Percentiles rank a stretch among this genome's conserved stretches.
phyloP scores from a whole-genome alignment of 1,284 basidiomycete genomes.

The Trichosporon inkin region DNA sequence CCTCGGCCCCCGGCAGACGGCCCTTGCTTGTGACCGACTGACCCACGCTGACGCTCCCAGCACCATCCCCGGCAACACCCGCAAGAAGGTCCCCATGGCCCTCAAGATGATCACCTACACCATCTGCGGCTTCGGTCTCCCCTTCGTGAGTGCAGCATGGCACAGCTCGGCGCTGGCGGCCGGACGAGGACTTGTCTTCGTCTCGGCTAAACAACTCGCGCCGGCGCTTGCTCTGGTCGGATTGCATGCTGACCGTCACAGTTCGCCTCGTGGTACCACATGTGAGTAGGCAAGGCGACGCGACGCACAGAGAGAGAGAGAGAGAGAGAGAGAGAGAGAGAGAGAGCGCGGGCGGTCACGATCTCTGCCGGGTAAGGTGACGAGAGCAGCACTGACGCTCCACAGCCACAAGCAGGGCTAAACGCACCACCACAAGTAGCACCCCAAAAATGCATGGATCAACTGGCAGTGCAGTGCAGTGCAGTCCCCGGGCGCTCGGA shows the following conservation, averaged over 20 bases:
- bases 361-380: too few species aligned
- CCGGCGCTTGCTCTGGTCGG: too few species aligned
- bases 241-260: not conserved
- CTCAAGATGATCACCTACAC: conserved; percentile 37
- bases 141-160: conserved; percentile 19
- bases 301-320: too few species aligned
- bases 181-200: not conserved
- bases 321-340: too few species aligned
- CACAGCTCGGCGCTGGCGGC: not conserved
- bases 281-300: not conserved
- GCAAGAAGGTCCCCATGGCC: conserved; percentile 40
- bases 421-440: conserved; percentile 1
- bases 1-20: not conserved
- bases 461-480: not conserved
- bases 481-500: too few species aligned
- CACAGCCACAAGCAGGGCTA: not conserved
- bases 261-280: conserved; percentile 11
- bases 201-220: not conserved
- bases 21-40: not conserved
- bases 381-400: too few species aligned
- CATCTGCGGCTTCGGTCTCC: conserved; percentile 22
- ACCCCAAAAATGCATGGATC: conserved; percentile 1
- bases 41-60: conserved; percentile 18
- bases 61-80: conserved; percentile 41
- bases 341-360: too few species aligned